These are phyloP conservation scores for Centrapalus pauciflorus DNA, from an alignment of 129 eudicot species.

Conservation along the genomic window DNA sequence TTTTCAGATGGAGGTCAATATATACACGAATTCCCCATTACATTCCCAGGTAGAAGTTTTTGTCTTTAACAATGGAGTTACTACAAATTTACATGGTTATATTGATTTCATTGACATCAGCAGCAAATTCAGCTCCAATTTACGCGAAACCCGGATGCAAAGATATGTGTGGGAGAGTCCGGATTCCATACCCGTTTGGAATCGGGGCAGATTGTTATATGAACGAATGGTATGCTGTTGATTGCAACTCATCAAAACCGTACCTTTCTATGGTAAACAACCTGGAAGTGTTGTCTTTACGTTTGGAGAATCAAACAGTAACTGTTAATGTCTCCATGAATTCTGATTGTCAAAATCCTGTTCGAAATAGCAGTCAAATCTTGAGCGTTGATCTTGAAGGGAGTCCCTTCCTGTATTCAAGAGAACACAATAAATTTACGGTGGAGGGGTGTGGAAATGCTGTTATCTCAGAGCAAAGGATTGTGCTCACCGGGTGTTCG, in stretches of 20 bases:
- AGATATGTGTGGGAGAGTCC: neutral
- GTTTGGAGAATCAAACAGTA: constrained; percentile 4
- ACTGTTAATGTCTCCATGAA: constrained; percentile 1
- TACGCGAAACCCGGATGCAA: constrained; percentile 14
- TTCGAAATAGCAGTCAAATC: neutral
- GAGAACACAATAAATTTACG: neutral
- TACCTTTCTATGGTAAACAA: constrained; percentile 1
- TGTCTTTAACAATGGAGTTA: neutral
- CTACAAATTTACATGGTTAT: neutral
- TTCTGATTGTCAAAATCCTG: neutral
- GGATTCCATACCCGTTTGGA: constrained; percentile 8
- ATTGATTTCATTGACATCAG: neutral
- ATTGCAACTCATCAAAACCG: neutral
- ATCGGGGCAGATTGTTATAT: neutral
- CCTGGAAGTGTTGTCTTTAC: neutral
- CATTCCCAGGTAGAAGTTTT: neutral
- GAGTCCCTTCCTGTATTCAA: neutral
- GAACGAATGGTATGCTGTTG: constrained; percentile 14
- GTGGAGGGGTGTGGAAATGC: constrained; percentile 12
- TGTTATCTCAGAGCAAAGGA: neutral
- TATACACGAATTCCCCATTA: neutral
- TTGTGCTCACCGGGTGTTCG: constrained; percentile 6
- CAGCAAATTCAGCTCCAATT: neutral
- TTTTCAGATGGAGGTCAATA: neutral
- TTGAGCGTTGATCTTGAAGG: neutral